A percentile compares a stretch with the other conserved stretches of the same genome.
Evolutionary conservation across 306 rosid genomes (phyloP).

Genomic region (Cicer chorassanicum): DNA sequence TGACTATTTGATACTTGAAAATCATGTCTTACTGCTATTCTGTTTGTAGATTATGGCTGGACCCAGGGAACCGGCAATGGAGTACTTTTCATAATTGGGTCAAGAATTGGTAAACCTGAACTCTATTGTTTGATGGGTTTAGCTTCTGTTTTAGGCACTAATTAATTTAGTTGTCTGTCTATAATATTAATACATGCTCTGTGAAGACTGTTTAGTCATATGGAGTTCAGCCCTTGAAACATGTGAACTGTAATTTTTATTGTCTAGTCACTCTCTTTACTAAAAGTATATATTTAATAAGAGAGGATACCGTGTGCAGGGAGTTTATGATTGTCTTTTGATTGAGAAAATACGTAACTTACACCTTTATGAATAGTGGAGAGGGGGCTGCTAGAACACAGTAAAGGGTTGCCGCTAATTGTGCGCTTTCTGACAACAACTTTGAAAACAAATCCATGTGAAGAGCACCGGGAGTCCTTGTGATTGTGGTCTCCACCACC

Average conservation of each 20-base stretch:
- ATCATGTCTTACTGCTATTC: background rate
- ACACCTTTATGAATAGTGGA: background rate
- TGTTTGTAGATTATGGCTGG: background rate
- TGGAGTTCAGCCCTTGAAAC: no score
- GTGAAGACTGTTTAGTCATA: no score
- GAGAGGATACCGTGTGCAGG: no score
- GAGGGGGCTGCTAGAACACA: background rate
- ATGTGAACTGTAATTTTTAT: no score
- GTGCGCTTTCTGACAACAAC: background rate
- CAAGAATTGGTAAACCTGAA: background rate
- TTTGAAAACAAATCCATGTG: background rate
- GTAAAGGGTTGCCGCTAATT: background rate
- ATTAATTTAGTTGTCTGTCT: background rate
- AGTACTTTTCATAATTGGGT: constrained; percentile 12
- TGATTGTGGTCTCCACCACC: background rate
- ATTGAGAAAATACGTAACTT: no score
- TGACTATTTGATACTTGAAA: background rate
- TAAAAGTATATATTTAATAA: no score
- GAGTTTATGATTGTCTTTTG: background rate
- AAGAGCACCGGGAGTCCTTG: background rate
- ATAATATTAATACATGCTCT: no score
- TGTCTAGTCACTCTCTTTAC: no score
- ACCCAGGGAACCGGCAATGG: background rate
- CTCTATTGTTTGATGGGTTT: background rate
- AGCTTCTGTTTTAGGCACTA: background rate